Base-by-base conservation (phyloP, 2,329 filamentous ascomycete genomes). In the Alternaria solani region DNA sequence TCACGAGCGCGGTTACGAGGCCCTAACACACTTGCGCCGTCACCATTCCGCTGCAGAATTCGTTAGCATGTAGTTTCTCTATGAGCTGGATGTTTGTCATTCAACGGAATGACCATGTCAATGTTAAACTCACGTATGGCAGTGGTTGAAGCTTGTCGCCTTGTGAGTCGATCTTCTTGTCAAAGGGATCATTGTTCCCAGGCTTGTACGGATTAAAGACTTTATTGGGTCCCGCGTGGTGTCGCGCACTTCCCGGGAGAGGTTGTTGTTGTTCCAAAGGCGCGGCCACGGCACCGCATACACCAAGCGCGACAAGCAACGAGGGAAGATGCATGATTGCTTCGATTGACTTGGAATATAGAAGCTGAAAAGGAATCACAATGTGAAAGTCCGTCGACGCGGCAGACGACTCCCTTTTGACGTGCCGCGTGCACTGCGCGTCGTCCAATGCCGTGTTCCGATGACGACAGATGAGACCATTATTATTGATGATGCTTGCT, bases 1-100 rank as follows among this genome's bases (percentile, higher is more conserved):
- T 90, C 87, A 23, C 90, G 87, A 51, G 86, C 86, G 60, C 81
- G 82, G 75, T 92, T 93, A 76, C 88, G 87, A 0, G 91, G 91
- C 0, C 90, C 90, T 23, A 92, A 79, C 14, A 92, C 86, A 9
- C 85, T 87, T 16, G 88, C 84, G 23, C 90, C 90, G 25, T 86
- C 72, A 25, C 88, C 88, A 71, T 78, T 77, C 61, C 77, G 69
- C 75, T 78, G 54, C 52, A 6, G 9, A 43, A 26, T 7, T 41
- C 56, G 58, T 73, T 62, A 67, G 66, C 53, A 18, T n/a, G 30
- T 18, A 38, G 38, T 18, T 11, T 36, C 12, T 26, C 4, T 38
- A 20, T 14, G 32, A n/a, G 41, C 20, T 25, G 8, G 9, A 43
- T 28, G 7, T 34, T 28, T 41, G 51, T 23, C n/a, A 32, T 49